Conservation (phyloP, 768 basidiomycete species). For the Agrocybe pediades region DNA sequence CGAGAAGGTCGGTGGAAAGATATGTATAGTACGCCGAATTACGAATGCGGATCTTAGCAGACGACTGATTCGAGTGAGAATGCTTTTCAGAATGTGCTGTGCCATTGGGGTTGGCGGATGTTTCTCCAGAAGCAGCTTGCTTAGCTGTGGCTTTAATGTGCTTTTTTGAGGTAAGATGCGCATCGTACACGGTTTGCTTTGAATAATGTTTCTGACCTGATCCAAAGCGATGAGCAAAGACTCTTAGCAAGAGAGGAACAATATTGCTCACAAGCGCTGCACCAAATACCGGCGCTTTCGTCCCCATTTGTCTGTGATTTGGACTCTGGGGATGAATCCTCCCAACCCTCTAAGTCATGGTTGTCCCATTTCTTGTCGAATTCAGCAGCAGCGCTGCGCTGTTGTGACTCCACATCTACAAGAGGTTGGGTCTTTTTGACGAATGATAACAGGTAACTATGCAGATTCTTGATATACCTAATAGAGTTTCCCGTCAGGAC, state of each 20-base stretch:
- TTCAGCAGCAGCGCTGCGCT: conserved; percentile 62
- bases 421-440: conserved; percentile 84
- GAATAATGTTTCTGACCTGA: conserved; percentile 93
- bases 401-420: conserved; percentile 69
- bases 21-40: conserved; percentile 73
- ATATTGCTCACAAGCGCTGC: conserved; percentile 76
- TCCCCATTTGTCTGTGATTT: conserved; percentile 48
- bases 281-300: conserved; percentile 79
- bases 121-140: conserved; percentile 51
- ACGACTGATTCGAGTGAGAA: conserved; percentile 31
- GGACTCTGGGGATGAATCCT: conserved; percentile 45
- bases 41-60: conserved; percentile 52
- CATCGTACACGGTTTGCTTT: conserved; percentile 97
- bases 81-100: conserved; percentile 29
- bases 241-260: conserved; percentile 4
- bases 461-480: conserved; percentile 84
- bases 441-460: conserved; percentile 86
- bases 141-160: conserved; percentile 90
- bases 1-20: conserved; percentile 69
- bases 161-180: conserved; percentile 94
- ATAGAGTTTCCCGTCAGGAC: background rate
- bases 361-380: conserved; percentile 84
- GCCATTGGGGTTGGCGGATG: conserved; percentile 63
- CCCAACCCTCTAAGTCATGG: conserved; percentile 79
- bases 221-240: conserved; percentile 3